Evolutionary conservation across 2,329 filamentous ascomycete genomes (phyloP).

Genomic region (Fusarium globosum): DNA sequence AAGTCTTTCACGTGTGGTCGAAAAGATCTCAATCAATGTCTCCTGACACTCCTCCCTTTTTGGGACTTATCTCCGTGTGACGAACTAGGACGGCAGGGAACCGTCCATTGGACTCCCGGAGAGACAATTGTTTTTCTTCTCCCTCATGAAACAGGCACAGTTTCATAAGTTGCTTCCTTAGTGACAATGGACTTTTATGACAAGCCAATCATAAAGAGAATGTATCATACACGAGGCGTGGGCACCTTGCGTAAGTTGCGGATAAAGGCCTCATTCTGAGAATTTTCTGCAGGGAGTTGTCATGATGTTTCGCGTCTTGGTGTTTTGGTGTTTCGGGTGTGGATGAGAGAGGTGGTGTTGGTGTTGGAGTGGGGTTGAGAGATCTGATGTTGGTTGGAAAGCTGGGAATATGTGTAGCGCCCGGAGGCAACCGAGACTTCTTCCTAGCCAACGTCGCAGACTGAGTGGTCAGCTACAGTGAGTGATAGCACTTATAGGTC

Average conservation of each 20-base stretch:
- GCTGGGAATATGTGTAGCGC: constrained; percentile 29
- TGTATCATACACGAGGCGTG: constrained; percentile 4
- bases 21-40: constrained; percentile 25
- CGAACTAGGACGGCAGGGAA: constrained; percentile 1
- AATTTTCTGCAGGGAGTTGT: constrained; percentile 18
- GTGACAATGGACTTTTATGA: constrained; percentile 1
- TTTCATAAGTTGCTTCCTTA: constrained; percentile 35
- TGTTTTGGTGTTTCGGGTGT: constrained; percentile 34
- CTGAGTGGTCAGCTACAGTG: constrained; percentile 15
- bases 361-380: constrained; percentile 16
- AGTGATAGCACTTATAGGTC: constrained; percentile 12
- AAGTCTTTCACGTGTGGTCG: constrained; percentile 15
- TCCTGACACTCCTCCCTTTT: constrained; percentile 34
- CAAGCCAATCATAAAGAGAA: constrained; percentile 27
- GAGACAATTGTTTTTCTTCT: constrained; percentile 13
- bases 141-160: constrained; percentile 39
- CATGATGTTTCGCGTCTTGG: constrained; percentile 37
- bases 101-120: constrained; percentile 4
- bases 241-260: constrained; percentile 16
- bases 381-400: constrained; percentile 14
- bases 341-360: constrained; percentile 12
- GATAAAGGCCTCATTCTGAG: constrained; percentile 5
- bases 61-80: constrained; percentile 21
- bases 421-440: constrained; percentile 38
- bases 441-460: constrained; percentile 32